phyloP scores from a whole-genome alignment of 352 stramenopile species.

The Pythium phragmiticola region DNA sequence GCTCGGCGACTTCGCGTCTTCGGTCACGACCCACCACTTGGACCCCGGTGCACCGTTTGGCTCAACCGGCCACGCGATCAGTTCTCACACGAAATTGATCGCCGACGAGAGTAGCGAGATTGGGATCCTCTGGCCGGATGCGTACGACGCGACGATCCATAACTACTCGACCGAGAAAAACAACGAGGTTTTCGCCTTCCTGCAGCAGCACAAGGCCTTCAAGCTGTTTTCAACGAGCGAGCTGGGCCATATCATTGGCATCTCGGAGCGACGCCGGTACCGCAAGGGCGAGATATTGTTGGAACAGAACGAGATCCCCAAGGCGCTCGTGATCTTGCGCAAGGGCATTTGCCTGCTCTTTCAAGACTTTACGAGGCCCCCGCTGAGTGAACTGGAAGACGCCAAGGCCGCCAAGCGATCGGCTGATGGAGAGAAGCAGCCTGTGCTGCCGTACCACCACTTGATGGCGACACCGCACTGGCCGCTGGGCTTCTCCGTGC shows the following conservation, averaged over 20 bases:
- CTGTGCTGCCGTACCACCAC: constrained; percentile 51
- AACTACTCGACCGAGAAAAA: constrained; percentile 60
- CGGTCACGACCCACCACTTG: constrained; percentile 69
- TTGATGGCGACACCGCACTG: constrained; percentile 59
- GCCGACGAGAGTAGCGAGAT: constrained; percentile 68
- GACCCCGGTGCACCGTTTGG: constrained; percentile 55
- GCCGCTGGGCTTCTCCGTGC: constrained; percentile 58
- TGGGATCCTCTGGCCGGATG: constrained; percentile 59
- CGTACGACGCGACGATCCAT: constrained; percentile 54
- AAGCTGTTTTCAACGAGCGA: constrained; percentile 57
- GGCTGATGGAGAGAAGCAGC: constrained; percentile 25
- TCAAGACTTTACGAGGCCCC: constrained; percentile 57
- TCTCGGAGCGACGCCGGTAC: constrained; percentile 67
- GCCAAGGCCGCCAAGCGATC: not conserved
- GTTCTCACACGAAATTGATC: constrained; percentile 45
- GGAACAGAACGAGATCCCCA: constrained; percentile 57
- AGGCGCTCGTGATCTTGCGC: constrained; percentile 51
- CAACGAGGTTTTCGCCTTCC: constrained; percentile 62
- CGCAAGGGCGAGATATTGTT: constrained; percentile 66
- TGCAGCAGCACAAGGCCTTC: constrained; percentile 69
- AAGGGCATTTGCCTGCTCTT: constrained; percentile 67
- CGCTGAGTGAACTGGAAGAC: constrained; percentile 25
- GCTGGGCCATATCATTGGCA: constrained; percentile 68
- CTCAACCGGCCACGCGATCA: constrained; percentile 53
- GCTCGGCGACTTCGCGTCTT: constrained; percentile 56